Evolutionary conservation across 2,329 filamentous ascomycete species (phyloP), one percentile per base, ranked within the genome.

Genomic region (Aureobasidium sp.): DNA sequence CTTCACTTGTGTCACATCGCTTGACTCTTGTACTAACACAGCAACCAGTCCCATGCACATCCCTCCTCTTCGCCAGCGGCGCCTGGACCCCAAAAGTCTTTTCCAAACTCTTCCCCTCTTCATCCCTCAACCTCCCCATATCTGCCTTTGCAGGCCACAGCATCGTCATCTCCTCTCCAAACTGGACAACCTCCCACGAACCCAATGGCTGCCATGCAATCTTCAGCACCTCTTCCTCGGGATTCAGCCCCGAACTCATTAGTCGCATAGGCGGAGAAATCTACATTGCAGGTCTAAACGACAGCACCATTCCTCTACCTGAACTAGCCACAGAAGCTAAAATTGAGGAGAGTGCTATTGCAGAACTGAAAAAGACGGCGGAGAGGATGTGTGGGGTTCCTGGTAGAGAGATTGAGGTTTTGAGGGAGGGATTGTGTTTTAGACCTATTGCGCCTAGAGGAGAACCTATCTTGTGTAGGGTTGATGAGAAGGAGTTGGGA

Each of bases 231-330:
- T 79, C 84, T 62, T 76, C 75, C 1, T 68, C 74, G 2, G 80
- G 79, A 0, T 90, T 87, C 72, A 85, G 83, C 2, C 87, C 88
- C 0, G 89, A 92, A 71, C 77, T 89, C 12, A 91, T 90, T 72
- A 84, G 85, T 1, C 79, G 89, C 12, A 68, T 81, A 4, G 84
- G 83, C 9, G 86, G 84, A 0, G 82, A 90, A 61, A 82, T 93
- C 22, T 93, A 90, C 71, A 75, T 93, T 37, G 87, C 86, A 0
- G 89, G 89, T 0, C 71, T 92, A 40, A 92, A 93, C 70, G 83
- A 80, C 39, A 75, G 81, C 0, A 71, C 69, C 0, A 79, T 88
- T 5, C 79, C 83, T 79, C 78, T 48, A 9, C 45, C 45, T 9
- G 14, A 31, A n/a, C 24, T 48, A n/a, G 45, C 45, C 17, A 48